Evolutionary conservation across 179 eudicot species (phyloP).

Genomic region (Drosera spatulata): DNA sequence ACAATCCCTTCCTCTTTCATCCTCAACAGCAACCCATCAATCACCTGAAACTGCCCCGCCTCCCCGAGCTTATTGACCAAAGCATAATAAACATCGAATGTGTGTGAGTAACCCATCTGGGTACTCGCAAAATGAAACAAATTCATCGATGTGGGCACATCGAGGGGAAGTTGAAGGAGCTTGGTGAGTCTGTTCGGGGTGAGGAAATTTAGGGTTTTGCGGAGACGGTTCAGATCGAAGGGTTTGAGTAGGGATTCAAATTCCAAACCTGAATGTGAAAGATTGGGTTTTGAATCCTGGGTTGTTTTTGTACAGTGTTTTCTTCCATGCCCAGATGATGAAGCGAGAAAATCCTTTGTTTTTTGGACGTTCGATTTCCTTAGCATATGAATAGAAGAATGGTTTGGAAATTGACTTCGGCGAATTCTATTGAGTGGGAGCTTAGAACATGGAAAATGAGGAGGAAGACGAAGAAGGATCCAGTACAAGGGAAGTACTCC

Average conservation of each 20-base stretch:
- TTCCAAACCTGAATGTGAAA: constrained; percentile 19
- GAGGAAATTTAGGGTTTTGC: constrained; percentile 45
- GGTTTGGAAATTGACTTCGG: too few species aligned
- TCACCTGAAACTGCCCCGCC: constrained; percentile 48
- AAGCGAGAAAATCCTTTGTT: background rate
- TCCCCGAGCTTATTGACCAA: constrained; percentile 64
- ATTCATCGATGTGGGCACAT: constrained; percentile 68
- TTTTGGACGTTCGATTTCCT: too few species aligned
- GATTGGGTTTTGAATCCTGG: background rate
- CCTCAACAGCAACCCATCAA: constrained; percentile 55
- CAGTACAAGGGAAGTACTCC: too few species aligned
- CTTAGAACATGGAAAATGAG: too few species aligned
- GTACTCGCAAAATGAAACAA: constrained; percentile 61
- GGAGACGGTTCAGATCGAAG: constrained; percentile 67
- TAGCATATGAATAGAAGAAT: too few species aligned
- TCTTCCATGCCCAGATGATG: constrained; percentile 6
- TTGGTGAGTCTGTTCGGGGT: constrained; percentile 67
- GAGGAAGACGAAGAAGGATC: too few species aligned
- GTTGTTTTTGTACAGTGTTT: background rate
- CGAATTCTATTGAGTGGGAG: too few species aligned
- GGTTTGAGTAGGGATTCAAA: constrained; percentile 72
- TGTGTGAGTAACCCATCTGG: constrained; percentile 65
- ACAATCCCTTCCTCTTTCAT: constrained; percentile 74
- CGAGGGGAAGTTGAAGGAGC: constrained; percentile 73
- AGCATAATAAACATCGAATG: constrained; percentile 74